These are phyloP conservation scores for Cytospora piceae DNA, from an alignment of 2,329 filamentous ascomycete genomes.

Conservation along the genomic window DNA sequence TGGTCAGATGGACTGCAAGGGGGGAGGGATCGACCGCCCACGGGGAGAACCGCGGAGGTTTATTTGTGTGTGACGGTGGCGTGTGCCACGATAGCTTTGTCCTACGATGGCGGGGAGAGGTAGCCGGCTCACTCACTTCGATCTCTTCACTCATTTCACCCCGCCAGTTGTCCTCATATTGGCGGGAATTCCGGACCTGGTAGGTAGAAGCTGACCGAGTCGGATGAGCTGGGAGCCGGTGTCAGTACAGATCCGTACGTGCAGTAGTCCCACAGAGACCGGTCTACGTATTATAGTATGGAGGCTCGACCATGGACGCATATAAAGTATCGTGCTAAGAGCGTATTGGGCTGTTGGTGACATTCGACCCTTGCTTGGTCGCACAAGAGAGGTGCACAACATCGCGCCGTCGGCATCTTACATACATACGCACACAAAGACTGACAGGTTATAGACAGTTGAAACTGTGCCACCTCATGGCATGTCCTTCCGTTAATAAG, in stretches of 20 bases:
- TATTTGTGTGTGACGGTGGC: background rate
- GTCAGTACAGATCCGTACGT: background rate
- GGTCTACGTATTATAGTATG: too few species aligned
- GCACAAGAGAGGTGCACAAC: background rate
- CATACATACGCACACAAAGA: slow-evolving; percentile 1
- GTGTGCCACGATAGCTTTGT: background rate
- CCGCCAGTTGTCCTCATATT: background rate
- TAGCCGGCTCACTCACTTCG: background rate
- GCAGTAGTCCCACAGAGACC: background rate
- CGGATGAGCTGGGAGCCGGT: background rate
- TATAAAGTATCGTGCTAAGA: background rate
- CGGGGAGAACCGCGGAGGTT: background rate
- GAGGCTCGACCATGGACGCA: background rate
- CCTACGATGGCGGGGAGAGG: background rate
- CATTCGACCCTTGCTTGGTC: background rate
- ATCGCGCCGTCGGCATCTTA: background rate
- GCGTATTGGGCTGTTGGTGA: background rate
- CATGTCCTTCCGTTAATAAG: background rate
- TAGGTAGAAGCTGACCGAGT: background rate
- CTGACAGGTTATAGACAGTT: slow-evolving; percentile 3
- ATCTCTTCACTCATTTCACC: too few species aligned
- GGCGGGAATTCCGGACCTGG: background rate
- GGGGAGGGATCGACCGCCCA: background rate
- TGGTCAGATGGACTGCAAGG: background rate
- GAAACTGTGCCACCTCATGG: slow-evolving; percentile 21